Evolutionary conservation across 2,329 filamentous ascomycete species (phyloP), one percentile per base, ranked within the genome.

Genomic region (Diplodia mutila): DNA sequence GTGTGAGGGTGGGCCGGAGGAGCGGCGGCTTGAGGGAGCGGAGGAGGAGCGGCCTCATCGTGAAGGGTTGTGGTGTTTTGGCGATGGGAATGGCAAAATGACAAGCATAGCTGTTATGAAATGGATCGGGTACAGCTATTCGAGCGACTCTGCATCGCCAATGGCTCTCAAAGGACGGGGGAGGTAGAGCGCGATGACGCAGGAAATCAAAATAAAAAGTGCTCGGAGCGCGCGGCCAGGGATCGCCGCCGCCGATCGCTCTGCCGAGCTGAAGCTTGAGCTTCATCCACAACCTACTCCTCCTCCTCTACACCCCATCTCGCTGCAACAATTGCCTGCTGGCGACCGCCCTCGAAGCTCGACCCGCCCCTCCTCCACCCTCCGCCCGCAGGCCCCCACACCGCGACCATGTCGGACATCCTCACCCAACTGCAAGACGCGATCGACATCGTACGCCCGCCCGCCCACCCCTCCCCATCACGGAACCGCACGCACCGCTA

Each of bases 401-500:
- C n/a, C 51, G 63, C 18, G 37, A 67, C 12, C 65, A 93, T 93
- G 89, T 86, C 86, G 32, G 92, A 96, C 76, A 85, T 90, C 70
- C 85, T 96, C 68, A 94, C 92, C 1, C 92, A 95, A 78, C 84
- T 95, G 68, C 92, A 96, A 80, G 91, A 95, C 81, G 90, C 91
- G 78, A 87, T 94, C 69, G 92, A 95, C 75, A 89, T 93, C 85
- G 91, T 92, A 81, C 39, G 79, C n/a, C 18, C n/a, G 16, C 39
- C 55, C 14, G 16, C 29, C 29, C 16, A n/a, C n/a, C n/a, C n/a
- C n/a, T 39, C 52, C 14, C 48, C 57, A 34, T 32, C 53, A 21
- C 27, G n/a, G 16, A 7, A n/a, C 49, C 27, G 34, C 42, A 27
- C 3, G 1, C 27, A 16, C 12, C 8, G 0, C 34, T 23, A 16